Conservation (phyloP, 495 filamentous ascomycete genomes). For the Trypethelium eluteriae region DNA sequence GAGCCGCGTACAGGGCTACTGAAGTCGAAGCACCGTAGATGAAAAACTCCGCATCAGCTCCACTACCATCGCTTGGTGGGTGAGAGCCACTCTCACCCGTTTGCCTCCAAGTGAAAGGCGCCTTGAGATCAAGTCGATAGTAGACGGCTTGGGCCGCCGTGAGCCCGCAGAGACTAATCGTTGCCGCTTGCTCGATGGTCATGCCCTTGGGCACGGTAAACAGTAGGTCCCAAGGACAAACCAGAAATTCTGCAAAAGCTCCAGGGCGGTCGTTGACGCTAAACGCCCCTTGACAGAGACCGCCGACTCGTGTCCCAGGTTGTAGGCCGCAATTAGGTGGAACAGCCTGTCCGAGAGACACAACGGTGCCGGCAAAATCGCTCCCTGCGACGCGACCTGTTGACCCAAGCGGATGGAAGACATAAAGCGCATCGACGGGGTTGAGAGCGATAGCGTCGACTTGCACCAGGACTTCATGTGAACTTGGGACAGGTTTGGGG, state of each 20-base stretch:
- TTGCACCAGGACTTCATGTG: conserved; percentile 23
- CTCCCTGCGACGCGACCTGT: conserved; percentile 35
- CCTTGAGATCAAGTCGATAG: conserved; percentile 30
- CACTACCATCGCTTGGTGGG: conserved; percentile 12
- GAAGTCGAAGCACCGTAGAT: conserved; percentile 41
- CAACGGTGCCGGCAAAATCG: conserved; percentile 43
- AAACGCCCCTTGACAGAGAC: conserved; percentile 36
- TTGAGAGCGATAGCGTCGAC: conserved; percentile 28
- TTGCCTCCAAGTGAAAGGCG: conserved; percentile 27
- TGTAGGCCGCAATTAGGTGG: conserved; percentile 17
- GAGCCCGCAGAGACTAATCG: conserved; percentile 29
- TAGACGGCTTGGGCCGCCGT: conserved; percentile 35
- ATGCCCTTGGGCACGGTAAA: conserved; percentile 34
- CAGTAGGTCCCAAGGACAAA: conserved; percentile 31
- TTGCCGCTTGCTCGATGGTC: conserved; percentile 31
- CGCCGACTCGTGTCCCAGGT: conserved; percentile 24
- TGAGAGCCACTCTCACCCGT: conserved; percentile 1
- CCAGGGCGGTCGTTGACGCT: conserved; percentile 34
- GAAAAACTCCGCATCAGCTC: conserved; percentile 22
- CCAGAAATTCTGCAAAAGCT: conserved; percentile 40
- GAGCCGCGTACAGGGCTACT: conserved; percentile 36
- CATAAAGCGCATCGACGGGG: conserved; percentile 37
- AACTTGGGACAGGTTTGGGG: conserved; percentile 21
- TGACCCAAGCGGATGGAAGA: conserved; percentile 29
- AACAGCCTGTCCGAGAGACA: conserved; percentile 16